Conservation (phyloP, 1,284 basidiomycete genomes). For the Rhodotorula sp. region DNA sequence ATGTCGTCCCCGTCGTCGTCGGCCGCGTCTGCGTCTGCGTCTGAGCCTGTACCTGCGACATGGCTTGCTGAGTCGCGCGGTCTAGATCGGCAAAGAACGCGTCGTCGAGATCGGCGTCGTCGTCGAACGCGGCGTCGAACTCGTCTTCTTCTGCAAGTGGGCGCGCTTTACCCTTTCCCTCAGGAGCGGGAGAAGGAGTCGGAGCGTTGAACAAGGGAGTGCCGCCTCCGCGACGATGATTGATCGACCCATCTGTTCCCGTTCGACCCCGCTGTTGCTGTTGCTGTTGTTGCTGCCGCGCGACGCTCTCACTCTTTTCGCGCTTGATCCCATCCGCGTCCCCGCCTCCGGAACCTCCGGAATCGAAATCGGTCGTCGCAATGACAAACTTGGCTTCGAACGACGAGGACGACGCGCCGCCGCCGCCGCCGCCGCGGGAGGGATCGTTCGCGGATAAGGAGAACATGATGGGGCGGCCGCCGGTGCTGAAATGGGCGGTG, state of each 20-base stretch:
- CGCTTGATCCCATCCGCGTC: neutral
- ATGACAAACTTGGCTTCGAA: conserved; percentile 34
- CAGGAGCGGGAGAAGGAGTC: conserved; percentile 20
- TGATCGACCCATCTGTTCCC: neutral
- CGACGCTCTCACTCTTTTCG: conserved; percentile 10
- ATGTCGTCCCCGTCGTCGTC: no score
- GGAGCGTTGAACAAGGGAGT: conserved; percentile 30
- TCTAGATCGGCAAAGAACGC: conserved; percentile 30
- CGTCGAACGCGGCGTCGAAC: conserved; percentile 15
- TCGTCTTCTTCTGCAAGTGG: conserved; percentile 8
- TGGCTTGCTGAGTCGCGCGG: conserved; percentile 20
- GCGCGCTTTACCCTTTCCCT: neutral
- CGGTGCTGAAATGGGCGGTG: conserved; percentile 29
- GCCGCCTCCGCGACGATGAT: neutral
- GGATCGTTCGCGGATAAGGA: neutral
- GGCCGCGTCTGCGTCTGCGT: neutral
- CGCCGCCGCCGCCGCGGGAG: neutral
- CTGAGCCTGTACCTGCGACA: neutral
- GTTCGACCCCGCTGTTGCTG: neutral
- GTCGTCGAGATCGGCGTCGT: conserved; percentile 12
- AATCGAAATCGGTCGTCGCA: conserved; percentile 39
- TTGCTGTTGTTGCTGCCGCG: neutral
- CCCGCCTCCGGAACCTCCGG: neutral
- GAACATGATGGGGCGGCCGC: conserved; percentile 33
- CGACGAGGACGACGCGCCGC: neutral